Conservation (phyloP, 352 stramenopile species). For the Pythium graminicola region DNA sequence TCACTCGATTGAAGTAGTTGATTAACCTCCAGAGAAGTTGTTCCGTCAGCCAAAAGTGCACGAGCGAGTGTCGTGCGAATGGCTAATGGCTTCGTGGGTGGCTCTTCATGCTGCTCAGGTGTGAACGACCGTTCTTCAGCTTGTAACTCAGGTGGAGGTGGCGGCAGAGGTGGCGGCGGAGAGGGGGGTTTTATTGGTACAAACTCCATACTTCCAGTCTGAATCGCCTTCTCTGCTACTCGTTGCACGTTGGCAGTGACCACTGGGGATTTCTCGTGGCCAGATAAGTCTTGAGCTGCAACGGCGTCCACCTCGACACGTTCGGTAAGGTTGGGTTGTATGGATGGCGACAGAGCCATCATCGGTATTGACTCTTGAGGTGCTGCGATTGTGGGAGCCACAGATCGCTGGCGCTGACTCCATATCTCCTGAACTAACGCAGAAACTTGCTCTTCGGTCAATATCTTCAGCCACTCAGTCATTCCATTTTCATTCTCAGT, state of each 20-base stretch:
- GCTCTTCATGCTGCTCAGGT: too few relatives aligned
- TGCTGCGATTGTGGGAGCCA: too few relatives aligned
- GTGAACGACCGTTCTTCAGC: neutral
- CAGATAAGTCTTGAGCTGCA: too few relatives aligned
- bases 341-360: too few relatives aligned
- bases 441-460: constrained; percentile 24
- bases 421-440: constrained; percentile 19
- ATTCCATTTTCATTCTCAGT: neutral
- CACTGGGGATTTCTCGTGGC: too few relatives aligned
- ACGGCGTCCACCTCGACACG: too few relatives aligned
- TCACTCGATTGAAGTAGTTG: neutral
- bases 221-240: constrained; percentile 24
- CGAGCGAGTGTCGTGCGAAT: neutral
- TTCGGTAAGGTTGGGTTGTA: too few relatives aligned
- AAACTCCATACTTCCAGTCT: constrained; percentile 23
- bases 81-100: neutral
- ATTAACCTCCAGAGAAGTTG: neutral
- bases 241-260: neutral
- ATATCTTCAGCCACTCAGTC: constrained; percentile 19
- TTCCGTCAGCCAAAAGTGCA: neutral
- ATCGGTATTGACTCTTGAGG: too few relatives aligned
- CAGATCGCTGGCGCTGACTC: neutral
- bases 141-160: neutral
- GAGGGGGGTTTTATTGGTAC: neutral
- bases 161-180: neutral